Evolutionary conservation across 176 grass and related monocot genomes (phyloP).

Genomic region (Zoysia japonica): DNA sequence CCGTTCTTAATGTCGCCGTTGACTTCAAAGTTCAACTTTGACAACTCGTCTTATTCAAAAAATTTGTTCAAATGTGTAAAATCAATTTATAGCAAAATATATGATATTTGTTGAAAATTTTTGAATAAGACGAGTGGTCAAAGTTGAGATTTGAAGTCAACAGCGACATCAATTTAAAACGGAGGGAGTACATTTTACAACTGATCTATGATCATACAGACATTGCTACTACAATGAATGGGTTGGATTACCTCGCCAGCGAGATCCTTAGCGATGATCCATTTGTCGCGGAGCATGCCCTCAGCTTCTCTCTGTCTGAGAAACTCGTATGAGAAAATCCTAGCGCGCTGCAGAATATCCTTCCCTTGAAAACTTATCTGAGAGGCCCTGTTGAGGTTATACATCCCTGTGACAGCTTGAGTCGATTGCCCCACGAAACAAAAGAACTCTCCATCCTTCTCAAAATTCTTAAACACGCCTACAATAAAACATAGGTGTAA

Average conservation of each 20-base stretch:
- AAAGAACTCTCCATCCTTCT: conserved; percentile 87
- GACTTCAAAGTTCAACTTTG: too few relatives aligned
- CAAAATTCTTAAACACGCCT: conserved; percentile 84
- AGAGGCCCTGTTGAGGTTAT: conserved; percentile 78
- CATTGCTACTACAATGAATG: background rate
- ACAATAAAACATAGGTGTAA: background rate
- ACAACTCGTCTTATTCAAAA: too few relatives aligned
- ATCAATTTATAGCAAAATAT: too few relatives aligned
- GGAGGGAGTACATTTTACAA: background rate
- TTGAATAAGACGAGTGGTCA: too few relatives aligned
- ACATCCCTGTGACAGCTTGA: conserved; percentile 92
- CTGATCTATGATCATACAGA: background rate
- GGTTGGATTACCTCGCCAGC: conserved; percentile 56
- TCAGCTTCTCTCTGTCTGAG: conserved; percentile 50
- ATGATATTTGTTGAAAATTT: too few relatives aligned
- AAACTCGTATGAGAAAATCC: conserved; percentile 48
- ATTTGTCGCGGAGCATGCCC: conserved; percentile 54
- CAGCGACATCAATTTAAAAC: too few relatives aligned
- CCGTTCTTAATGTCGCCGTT: too few relatives aligned
- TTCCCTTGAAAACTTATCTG: conserved; percentile 59
- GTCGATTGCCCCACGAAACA: conserved; percentile 87
- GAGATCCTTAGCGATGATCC: conserved; percentile 72
- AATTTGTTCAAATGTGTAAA: too few relatives aligned
- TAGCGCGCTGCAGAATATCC: conserved; percentile 52
- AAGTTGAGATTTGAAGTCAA: too few relatives aligned